Conservation (phyloP, 2,329 filamentous ascomycete species). For the Fusarium sp. region DNA sequence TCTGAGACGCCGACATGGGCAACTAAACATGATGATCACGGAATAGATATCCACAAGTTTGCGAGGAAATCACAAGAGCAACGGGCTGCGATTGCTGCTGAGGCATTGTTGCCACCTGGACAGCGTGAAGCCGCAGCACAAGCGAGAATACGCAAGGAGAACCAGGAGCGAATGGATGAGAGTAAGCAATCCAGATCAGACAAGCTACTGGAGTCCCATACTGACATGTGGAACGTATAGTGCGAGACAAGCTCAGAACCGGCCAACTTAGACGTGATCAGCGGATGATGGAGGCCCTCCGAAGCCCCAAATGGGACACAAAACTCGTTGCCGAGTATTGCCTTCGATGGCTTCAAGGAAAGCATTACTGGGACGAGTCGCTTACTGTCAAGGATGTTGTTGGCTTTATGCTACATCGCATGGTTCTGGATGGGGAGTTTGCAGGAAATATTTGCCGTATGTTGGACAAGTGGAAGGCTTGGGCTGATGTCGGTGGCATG, state of each 20-base stretch:
- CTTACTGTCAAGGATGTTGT: conserved; percentile 56
- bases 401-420: conserved; percentile 62
- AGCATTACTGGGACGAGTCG: conserved; percentile 43
- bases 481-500: conserved; percentile 69
- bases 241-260: conserved; percentile 56
- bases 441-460: conserved; percentile 56
- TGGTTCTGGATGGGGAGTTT: conserved; percentile 64
- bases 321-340: conserved; percentile 59
- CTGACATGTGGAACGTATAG: conserved; percentile 43
- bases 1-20: conserved; percentile 68
- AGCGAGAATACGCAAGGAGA: conserved; percentile 58
- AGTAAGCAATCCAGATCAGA: conserved; percentile 51
- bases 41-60: conserved; percentile 50
- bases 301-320: conserved; percentile 66
- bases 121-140: conserved; percentile 56
- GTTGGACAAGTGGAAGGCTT: conserved; percentile 66
- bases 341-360: conserved; percentile 59
- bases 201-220: fast-evolving
- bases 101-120: conserved; percentile 58
- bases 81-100: conserved; percentile 57
- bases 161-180: conserved; percentile 60
- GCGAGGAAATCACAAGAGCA: conserved; percentile 56
- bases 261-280: conserved; percentile 59
- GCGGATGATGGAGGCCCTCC: conserved; percentile 63
- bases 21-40: conserved; percentile 55